Evolutionary conservation across 768 basidiomycete genomes (phyloP), one percentile per base, ranked within the genome.

Genomic region (Suillus bovinus): DNA sequence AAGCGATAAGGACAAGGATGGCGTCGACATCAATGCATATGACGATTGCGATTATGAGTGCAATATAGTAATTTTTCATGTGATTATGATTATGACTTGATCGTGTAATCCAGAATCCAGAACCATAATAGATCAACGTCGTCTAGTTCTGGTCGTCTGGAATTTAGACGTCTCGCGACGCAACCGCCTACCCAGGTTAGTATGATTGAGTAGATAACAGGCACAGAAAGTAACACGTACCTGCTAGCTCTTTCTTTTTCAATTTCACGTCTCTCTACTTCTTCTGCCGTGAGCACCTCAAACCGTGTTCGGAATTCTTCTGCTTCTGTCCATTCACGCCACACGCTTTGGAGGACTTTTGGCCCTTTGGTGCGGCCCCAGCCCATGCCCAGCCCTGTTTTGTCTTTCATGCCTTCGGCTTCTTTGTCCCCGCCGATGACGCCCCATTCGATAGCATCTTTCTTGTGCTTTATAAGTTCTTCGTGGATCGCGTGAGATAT

Each of bases 401-500:
- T 91, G 68, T 92, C 91, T 73, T 92, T 91, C 71, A 89, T 72
- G 63, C 89, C 60, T 84, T 81, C 72, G 79, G 71, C 61, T 83
- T 85, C 66, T 74, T 79, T 79, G 53, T 88, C 82, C 2, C 80
- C 85, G 10, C 85, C 87, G 49, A 98, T 82, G 33, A 99, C 86
- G 22, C 96, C 94, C 86, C 94, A 91, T 71, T 99, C 97, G 38
- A 98, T 84, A 5, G 90, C 93, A 71, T 97, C 95, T 68, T 92
- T 93, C 73, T 96, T 98, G 74, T 97, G 94, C 72, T 93, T 93
- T 69, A 96, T 81, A 50, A 99, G 83, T 71, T 99, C 97, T 71
- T 98, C 97, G 73, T 96, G 94, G 17, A 99, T 78, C 1, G 97
- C 96, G 71, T 96, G 93, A 5, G 96, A 86, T 66, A 99, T 85